Evolutionary conservation across 176 grass and related monocot genomes (phyloP).

Genomic region (Phoenix roebelenii): DNA sequence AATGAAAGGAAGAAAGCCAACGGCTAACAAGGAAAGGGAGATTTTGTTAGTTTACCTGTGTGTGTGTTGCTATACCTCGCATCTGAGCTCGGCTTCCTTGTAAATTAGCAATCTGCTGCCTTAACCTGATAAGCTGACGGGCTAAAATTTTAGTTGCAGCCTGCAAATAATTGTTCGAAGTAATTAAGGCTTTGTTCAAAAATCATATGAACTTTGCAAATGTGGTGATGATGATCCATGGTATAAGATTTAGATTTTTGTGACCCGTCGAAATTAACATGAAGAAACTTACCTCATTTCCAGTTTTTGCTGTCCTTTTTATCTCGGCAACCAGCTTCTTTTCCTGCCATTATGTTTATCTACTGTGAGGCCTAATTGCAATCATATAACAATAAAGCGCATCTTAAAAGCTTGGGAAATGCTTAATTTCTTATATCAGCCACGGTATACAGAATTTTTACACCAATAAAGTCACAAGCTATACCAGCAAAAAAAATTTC

Average conservation of each 20-base stretch:
- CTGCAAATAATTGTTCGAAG: conserved; percentile 25
- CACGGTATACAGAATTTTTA: too few species aligned
- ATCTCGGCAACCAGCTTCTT: conserved; percentile 92
- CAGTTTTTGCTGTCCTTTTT: conserved; percentile 97
- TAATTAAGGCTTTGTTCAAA: neutral
- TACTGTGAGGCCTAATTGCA: too few species aligned
- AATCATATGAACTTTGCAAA: too few species aligned
- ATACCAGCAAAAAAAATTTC: too few species aligned
- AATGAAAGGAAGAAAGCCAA: conserved; percentile 16
- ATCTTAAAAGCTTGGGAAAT: too few species aligned
- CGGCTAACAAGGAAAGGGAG: conserved; percentile 2
- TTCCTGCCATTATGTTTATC: conserved; percentile 43
- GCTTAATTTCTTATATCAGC: too few species aligned
- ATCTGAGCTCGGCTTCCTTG: conserved; percentile 91
- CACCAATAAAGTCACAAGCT: too few species aligned
- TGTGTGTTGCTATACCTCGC: conserved; percentile 77
- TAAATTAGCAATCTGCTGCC: conserved; percentile 89
- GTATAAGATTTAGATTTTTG: too few species aligned
- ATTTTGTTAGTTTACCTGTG: conserved; percentile 44
- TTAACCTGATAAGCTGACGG: conserved; percentile 77
- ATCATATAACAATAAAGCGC: too few species aligned
- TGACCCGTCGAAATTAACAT: conserved; percentile 18
- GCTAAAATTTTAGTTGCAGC: conserved; percentile 84
- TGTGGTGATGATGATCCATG: too few species aligned
- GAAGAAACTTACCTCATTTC: conserved; percentile 64